Base-by-base conservation (phyloP, 768 basidiomycete species). In the Leccinum longicurvipes region DNA sequence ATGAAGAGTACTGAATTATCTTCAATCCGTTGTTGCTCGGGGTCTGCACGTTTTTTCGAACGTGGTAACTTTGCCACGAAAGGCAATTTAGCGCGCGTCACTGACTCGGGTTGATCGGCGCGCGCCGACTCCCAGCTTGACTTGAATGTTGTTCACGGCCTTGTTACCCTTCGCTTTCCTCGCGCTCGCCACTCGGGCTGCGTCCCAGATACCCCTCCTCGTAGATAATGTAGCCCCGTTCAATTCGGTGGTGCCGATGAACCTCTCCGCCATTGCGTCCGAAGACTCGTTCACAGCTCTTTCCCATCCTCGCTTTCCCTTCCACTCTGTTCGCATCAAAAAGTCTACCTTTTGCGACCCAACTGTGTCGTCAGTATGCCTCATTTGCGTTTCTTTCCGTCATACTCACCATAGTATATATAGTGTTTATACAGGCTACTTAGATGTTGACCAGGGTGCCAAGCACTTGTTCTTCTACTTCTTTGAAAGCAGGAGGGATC, bases 331-430 rank as follows among this genome's bases (percentile, higher is more conserved):
- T 42, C 78, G 84, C 39, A 70, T 86, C 60, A 86, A 84, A 73
- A 84, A 83, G 67, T 80, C 73, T 34, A 63, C 73, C 50, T 86
- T 86, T 63, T 86, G 84, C 59, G 84, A 86, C 64, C 78, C 82
- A 14, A 85, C 83, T 15, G 84, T 85, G 41, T 67, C 65, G 65
- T 66, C 27, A 54, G 65, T 58, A 11, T 39, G 24, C 21, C 0
- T 34, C 0, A 1, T 51, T 36, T 11, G 3, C n/a, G 21, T 19
- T 10, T 28, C 29, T 28, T 51, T 28, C 21, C 36, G 31, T 1
- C 19, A 42, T 3, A 12, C 34, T 56, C 50, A 52, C n/a, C 7
- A 23, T 21, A 27, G 19, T 19, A 28, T 27, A 77, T 19, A 28
- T 27, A 77, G 78, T 48, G 72, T 71, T n/a, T 79, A 78, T 51